Percentiles rank a stretch among this genome's conserved stretches.
Conservation (phyloP, 805 yeast genomes). For the Candida nitratophila region DNA sequence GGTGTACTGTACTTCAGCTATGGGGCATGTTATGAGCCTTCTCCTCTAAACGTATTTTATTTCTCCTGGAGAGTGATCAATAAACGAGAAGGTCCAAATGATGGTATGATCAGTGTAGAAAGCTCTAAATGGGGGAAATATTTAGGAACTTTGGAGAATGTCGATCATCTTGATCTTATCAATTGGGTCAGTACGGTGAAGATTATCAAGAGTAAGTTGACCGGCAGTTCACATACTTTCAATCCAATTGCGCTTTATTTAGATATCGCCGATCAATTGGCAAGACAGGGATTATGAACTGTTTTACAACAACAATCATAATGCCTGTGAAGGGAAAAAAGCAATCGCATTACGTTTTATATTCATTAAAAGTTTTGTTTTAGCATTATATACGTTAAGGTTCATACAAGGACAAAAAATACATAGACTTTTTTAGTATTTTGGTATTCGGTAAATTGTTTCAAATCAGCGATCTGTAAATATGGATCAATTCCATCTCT, state of each 20-base stretch:
- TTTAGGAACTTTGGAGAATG: constrained; percentile 67
- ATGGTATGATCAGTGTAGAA: constrained; percentile 76
- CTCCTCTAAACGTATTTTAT: constrained; percentile 53
- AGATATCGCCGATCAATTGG: constrained; percentile 57
- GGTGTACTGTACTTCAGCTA: constrained; percentile 71
- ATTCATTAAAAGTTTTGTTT: too few species aligned
- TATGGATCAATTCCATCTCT: constrained; percentile 12
- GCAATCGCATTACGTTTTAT: too few species aligned
- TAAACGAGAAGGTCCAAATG: constrained; percentile 52
- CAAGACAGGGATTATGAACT: constrained; percentile 45
- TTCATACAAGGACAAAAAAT: too few species aligned
- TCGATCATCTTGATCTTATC: constrained; percentile 81
- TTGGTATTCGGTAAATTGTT: too few species aligned
- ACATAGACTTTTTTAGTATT: too few species aligned
- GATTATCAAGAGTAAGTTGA: constrained; percentile 25
- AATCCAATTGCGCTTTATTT: constrained; percentile 66
- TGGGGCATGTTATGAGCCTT: constrained; percentile 69
- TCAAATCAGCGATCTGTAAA: constrained; percentile 5
- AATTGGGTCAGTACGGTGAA: constrained; percentile 66
- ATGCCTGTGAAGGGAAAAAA: too few species aligned
- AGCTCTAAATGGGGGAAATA: constrained; percentile 83
- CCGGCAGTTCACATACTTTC: constrained; percentile 27
- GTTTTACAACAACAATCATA: too few species aligned
- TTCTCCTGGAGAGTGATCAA: constrained; percentile 60
- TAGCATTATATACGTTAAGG: too few species aligned